Percentiles rank a stretch among this genome's conserved stretches.
Conservation (phyloP, 805 yeast genomes). For the Yamadazyma nakazawae region DNA sequence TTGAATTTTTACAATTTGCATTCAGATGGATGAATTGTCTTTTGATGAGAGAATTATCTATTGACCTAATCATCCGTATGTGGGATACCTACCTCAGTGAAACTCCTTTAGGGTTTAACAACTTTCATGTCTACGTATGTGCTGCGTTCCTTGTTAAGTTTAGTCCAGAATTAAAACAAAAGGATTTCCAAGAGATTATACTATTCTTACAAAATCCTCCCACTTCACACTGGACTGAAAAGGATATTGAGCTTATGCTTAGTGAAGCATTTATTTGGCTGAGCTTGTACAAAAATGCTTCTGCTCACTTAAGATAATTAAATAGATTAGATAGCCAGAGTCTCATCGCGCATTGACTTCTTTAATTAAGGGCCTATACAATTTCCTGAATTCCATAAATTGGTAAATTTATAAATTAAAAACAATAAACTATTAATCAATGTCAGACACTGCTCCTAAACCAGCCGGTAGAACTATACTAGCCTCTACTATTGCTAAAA, state of each 20-base stretch:
- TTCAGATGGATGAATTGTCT: conserved; percentile 99
- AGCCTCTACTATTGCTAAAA: conserved; percentile 85
- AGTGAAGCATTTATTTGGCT: conserved; percentile 99
- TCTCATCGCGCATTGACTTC: conserved; percentile 12
- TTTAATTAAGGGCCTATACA: conserved; percentile 7
- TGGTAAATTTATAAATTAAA: background rate
- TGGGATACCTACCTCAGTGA: conserved; percentile 94
- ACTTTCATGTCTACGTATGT: conserved; percentile 94
- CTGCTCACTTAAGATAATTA: conserved; percentile 62
- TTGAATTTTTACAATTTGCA: conserved; percentile 94
- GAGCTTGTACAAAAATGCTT: conserved; percentile 81
- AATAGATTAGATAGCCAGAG: conserved; percentile 4
- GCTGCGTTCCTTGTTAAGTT: conserved; percentile 93
- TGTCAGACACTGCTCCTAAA: conserved; percentile 12
- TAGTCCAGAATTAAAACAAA: conserved; percentile 68
- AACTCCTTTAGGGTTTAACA: conserved; percentile 75
- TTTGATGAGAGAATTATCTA: conserved; percentile 86
- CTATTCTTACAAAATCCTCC: conserved; percentile 90
- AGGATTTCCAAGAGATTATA: conserved; percentile 94
- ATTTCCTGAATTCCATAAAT: background rate
- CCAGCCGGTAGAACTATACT: conserved; percentile 77
- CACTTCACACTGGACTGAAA: conserved; percentile 79
- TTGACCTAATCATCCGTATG: conserved; percentile 81
- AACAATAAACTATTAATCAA: background rate
- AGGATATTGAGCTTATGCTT: conserved; percentile 84